A percentile compares a stretch with the other conserved stretches of the same genome.
Conservation (phyloP, 1,284 basidiomycete species). For the Calocybe gambosa region DNA sequence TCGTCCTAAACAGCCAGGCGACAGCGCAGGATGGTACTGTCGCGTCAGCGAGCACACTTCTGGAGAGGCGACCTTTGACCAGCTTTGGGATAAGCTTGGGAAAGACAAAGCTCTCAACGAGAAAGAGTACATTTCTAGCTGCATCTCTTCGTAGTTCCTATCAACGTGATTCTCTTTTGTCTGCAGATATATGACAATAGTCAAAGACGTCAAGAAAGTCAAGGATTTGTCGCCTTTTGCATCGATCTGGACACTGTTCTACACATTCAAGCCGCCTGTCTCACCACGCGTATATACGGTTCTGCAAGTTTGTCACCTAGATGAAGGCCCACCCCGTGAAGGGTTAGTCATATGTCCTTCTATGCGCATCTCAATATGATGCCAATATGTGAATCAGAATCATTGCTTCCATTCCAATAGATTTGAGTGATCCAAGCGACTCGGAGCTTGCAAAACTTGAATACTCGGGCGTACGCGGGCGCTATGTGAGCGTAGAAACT, state of each 20-base stretch:
- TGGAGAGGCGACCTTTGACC: constrained; percentile 62
- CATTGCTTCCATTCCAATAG: constrained; percentile 68
- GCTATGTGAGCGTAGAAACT: constrained; percentile 66
- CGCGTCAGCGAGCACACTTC: constrained; percentile 60
- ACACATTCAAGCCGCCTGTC: constrained; percentile 63
- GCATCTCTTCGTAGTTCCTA: background rate
- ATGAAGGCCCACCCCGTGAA: constrained; percentile 40
- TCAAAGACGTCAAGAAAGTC: constrained; percentile 58
- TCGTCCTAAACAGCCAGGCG: constrained; percentile 42
- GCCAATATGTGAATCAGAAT: constrained; percentile 32
- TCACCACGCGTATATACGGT: constrained; percentile 73
- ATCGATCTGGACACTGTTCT: constrained; percentile 66
- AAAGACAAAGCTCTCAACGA: constrained; percentile 63
- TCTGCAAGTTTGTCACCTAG: constrained; percentile 53
- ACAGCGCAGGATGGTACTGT: constrained; percentile 60
- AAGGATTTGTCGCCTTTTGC: constrained; percentile 58
- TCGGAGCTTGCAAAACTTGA: constrained; percentile 55
- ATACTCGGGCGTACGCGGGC: constrained; percentile 60
- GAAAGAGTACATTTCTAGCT: constrained; percentile 44
- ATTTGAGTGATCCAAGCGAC: constrained; percentile 43
- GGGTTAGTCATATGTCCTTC: constrained; percentile 38
- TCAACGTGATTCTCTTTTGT: background rate
- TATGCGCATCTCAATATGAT: background rate
- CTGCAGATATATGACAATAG: constrained; percentile 50
- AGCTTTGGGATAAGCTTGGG: constrained; percentile 64